Conservation (phyloP, 140 eudicot species). For the Bidens hawaiensis region DNA sequence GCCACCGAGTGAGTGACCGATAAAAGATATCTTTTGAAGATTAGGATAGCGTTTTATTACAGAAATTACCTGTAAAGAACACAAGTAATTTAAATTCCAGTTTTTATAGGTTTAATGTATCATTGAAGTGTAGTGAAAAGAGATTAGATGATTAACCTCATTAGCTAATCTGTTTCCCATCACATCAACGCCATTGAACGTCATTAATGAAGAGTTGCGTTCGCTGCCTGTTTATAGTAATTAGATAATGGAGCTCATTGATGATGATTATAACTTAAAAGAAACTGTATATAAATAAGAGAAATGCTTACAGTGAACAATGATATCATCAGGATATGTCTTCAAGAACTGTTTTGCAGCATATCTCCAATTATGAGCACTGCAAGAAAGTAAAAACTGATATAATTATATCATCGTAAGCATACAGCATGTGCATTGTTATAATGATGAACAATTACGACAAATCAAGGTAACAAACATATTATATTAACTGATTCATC, state of each 20-base stretch:
- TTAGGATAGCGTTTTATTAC: slow-evolving; percentile 66
- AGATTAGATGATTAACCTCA: slow-evolving; percentile 41
- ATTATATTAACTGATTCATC: too few species aligned
- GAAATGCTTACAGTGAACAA: slow-evolving; percentile 74
- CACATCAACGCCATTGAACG: slow-evolving; percentile 92
- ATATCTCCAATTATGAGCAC: slow-evolving; percentile 86
- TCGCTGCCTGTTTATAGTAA: slow-evolving; percentile 58
- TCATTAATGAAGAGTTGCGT: slow-evolving; percentile 64
- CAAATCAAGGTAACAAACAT: slow-evolving; percentile 3
- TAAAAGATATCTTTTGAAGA: slow-evolving; percentile 81
- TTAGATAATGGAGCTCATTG: background rate
- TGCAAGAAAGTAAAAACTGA: slow-evolving; percentile 26
- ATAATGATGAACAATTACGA: background rate
- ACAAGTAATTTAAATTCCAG: background rate
- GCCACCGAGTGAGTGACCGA: slow-evolving; percentile 97
- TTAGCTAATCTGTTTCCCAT: slow-evolving; percentile 93
- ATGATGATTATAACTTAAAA: background rate
- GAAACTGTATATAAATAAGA: background rate
- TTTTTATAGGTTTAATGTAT: background rate
- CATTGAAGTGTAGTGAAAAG: background rate
- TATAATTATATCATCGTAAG: slow-evolving; percentile 4
- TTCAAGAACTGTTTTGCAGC: slow-evolving; percentile 83
- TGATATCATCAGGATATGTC: slow-evolving; percentile 62
- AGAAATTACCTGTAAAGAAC: slow-evolving; percentile 59
- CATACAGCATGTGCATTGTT: background rate